Percentiles rank a stretch among this genome's conserved stretches.
These are phyloP conservation scores for Pseudogymnoascus sp. DNA, from an alignment of 2,329 filamentous ascomycete genomes.

Conservation along the genomic window DNA sequence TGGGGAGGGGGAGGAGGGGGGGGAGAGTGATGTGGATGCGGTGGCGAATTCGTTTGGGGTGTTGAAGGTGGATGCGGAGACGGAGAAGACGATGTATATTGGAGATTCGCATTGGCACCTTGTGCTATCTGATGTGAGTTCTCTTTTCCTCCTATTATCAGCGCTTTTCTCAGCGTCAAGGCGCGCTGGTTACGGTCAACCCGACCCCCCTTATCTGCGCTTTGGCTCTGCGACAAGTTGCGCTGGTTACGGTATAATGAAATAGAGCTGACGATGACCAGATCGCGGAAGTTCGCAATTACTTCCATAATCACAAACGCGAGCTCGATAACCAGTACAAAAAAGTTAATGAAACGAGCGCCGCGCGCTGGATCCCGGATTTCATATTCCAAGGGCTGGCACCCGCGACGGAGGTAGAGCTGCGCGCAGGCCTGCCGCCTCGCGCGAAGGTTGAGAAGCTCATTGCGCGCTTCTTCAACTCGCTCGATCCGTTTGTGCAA, in stretches of 20 bases:
- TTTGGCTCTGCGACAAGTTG: not conserved
- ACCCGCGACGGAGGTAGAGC: conserved; percentile 63
- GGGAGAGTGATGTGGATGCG: conserved; percentile 60
- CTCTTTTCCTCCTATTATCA: conserved; percentile 11
- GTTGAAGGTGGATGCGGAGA: conserved; percentile 69
- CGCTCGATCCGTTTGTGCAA: conserved; percentile 59
- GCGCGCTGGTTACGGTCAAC: conserved; percentile 14
- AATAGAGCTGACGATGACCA: conserved; percentile 24
- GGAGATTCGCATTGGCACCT: conserved; percentile 79
- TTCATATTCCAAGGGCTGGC: conserved; percentile 68
- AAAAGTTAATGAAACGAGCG: conserved; percentile 62
- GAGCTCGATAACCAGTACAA: conserved; percentile 77
- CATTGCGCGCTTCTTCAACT: conserved; percentile 85
- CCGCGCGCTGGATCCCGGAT: conserved; percentile 49
- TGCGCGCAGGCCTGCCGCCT: conserved; percentile 69
- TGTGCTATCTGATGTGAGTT: conserved; percentile 57
- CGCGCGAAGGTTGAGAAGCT: conserved; percentile 78
- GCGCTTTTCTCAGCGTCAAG: not conserved
- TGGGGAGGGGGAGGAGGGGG: conserved; percentile 43
- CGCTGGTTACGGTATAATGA: conserved; percentile 15
- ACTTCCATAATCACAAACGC: conserved; percentile 78
- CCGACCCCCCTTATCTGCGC: conserved; percentile 6
- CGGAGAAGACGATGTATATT: conserved; percentile 70
- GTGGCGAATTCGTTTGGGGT: conserved; percentile 69
- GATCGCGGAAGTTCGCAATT: conserved; percentile 90